Conservation (phyloP, 1,284 basidiomycete genomes). For the Fomitopsis betulina region DNA sequence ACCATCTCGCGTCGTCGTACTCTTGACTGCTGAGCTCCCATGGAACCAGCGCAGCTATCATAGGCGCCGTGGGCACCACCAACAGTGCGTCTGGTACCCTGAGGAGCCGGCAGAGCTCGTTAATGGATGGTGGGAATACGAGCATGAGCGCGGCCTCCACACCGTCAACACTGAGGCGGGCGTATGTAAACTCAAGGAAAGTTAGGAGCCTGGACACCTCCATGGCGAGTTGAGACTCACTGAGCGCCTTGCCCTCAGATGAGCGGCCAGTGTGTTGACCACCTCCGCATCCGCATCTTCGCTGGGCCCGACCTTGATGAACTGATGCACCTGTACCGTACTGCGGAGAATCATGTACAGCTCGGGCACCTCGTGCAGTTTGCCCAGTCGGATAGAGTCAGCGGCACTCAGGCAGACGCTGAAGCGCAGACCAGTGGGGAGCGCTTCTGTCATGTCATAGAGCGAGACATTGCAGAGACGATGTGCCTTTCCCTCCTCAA, state of each 20-base stretch:
- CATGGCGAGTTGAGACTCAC: conserved; percentile 15
- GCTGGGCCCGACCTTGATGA: conserved; percentile 40
- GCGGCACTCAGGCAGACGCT: conserved; percentile 36
- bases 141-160: conserved; percentile 37
- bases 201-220: neutral
- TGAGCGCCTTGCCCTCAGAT: conserved; percentile 33
- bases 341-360: conserved; percentile 41
- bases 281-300: conserved; percentile 34
- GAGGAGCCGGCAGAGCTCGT: conserved; percentile 23
- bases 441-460: conserved; percentile 37
- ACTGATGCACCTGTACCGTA: conserved; percentile 46
- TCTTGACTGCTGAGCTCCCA: conserved; percentile 35
- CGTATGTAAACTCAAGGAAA: conserved; percentile 42
- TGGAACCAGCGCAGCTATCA: conserved; percentile 45
- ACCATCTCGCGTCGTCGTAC: conserved; percentile 16
- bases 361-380: conserved; percentile 43
- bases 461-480: conserved; percentile 45
- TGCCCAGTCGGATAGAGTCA: conserved; percentile 40
- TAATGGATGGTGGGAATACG: conserved; percentile 29
- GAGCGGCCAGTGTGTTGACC: conserved; percentile 38
- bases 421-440: conserved; percentile 42
- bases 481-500: conserved; percentile 29
- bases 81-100: conserved; percentile 24
- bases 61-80: conserved; percentile 7
- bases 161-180: conserved; percentile 42